Evolutionary conservation across 495 filamentous ascomycete genomes (phyloP), one percentile per base, ranked within the genome.

Genomic region (Hypoxylon lenormandii): DNA sequence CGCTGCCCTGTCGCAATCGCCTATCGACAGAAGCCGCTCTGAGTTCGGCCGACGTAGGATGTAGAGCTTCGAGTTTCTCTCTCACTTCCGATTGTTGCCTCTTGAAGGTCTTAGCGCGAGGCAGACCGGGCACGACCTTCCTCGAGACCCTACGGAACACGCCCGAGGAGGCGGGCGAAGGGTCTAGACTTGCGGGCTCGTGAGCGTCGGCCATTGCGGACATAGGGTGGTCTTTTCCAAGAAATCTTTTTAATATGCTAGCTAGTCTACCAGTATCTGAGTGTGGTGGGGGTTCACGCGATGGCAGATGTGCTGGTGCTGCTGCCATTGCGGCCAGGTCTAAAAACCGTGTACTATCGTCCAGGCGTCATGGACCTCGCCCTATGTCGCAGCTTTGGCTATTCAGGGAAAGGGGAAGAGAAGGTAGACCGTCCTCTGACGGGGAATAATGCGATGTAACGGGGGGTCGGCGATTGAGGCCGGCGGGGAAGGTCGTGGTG

Each of bases 71-170:
- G 22, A 96, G 82, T 60, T 85, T 88, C 66, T 93, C 88, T 65
- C 92, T 84, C 60, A 83, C 83, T 76, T 97, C 94, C 21, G 91
- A 92, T 71, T 90, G 86, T 72, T 93, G 92, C 70, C 93, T 85
- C 76, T 88, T 90, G 77, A 94, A 92, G 3, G 91, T 93, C 52
- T 87, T 83, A 10, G 88, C 80, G 56, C 91, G 85, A 33, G 93
- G 92, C 38, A 96, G 80, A 13, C 89, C 89, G 8, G 92, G 90
- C n/a, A 94, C 87, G 1, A 93, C 93, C 64, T 85, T 89, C 64
- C 89, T 80, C 13, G 90, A 89, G 36, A 88, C 74, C 63, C 87
- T 84, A 54, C 88, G 81, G 22, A 80, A 80, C 22, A 86, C 54
- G 36, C 83, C 79, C 50, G 84, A 78, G 21, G 84, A 78, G 21